Base-by-base conservation (phyloP, 2,329 filamentous ascomycete species). In the Penicillium digitatum region DNA sequence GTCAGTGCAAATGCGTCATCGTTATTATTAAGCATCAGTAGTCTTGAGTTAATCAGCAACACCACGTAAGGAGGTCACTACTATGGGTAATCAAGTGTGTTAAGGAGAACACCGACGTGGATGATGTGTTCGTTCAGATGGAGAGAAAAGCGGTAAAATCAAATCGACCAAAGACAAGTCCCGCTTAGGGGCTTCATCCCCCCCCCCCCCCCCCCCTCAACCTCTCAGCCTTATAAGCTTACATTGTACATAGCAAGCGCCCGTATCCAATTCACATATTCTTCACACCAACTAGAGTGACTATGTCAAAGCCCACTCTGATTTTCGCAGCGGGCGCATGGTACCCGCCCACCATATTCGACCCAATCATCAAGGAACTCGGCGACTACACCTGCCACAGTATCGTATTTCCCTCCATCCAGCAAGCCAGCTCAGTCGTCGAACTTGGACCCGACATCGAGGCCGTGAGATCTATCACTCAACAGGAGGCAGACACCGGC, bases 271-370 rank as follows among this genome's bases (percentile, higher is more conserved):
- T 34, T 22, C 8, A 24, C 14, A 24, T 34, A 46, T 9, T 14
- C n/a, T 34, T 3, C 43, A 24, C 9, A 31, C 11, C 16, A 26
- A 37, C 11, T 3, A 7, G 11, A 18, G 3, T 6, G 39, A 51
- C n/a, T 26, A 58, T 66, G 62, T 57, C 62, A 8, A 69, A 69
- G 37, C 66, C 68, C 5, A 65, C 62, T 29, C 55, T 71, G 6
- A 63, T 71, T 55, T 63, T 71, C 52, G 58, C 60, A 27, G 66
- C 69, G 3, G 69, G 69, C 26, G 69, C 69, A 42, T 71, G 69
- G 69, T 70, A 67, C 56, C 67, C 69, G 8, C 47, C 64, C 27
- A 66, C 66, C 1, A 61, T 66, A 5, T 72, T 70, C 52, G 55
- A 63, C 39, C 63, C 66, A 20, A 51, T 71, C 8, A 64, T 65